Evolutionary conservation across 108 stramenopile species (phyloP).

Genomic region (Stephanodiscus minutulus): DNA sequence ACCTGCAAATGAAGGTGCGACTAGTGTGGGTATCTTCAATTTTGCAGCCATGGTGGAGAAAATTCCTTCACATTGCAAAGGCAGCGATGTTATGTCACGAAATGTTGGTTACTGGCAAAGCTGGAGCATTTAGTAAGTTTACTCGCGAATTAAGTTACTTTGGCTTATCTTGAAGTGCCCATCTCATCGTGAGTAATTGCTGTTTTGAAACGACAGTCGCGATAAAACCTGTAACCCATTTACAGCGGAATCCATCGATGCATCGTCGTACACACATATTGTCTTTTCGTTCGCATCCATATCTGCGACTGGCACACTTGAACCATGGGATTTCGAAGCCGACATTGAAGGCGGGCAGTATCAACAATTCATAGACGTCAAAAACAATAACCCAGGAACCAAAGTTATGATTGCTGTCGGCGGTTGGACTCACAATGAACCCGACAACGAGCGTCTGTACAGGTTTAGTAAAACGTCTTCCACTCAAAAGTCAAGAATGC

Average conservation of each 20-base stretch:
- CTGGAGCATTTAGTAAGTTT: constrained; percentile 50
- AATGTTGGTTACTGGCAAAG: constrained; percentile 57
- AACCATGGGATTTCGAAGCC: constrained; percentile 42
- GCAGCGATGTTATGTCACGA: constrained; percentile 29
- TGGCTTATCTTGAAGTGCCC: not conserved
- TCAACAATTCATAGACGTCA: constrained; percentile 24
- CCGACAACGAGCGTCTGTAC: constrained; percentile 45
- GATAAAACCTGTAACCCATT: constrained; percentile 42
- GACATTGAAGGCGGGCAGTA: constrained; percentile 38
- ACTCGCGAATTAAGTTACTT: not conserved
- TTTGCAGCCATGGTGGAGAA: constrained; percentile 40
- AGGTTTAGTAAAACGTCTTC: constrained; percentile 36
- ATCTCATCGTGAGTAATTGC: not conserved
- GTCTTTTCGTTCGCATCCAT: constrained; percentile 49
- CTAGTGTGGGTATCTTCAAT: constrained; percentile 11
- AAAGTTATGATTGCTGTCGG: constrained; percentile 46
- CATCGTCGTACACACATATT: constrained; percentile 48
- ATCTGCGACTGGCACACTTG: constrained; percentile 27
- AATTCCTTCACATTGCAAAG: constrained; percentile 33
- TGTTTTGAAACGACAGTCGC: constrained; percentile 7
- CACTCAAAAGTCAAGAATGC: constrained; percentile 30
- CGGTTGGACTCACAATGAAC: constrained; percentile 54
- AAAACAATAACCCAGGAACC: constrained; percentile 30
- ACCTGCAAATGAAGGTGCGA: constrained; percentile 6
- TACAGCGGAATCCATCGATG: constrained; percentile 43